Base-by-base conservation (phyloP, 192 early-diverging fungal species). In the Entophlyctis luteolus region DNA sequence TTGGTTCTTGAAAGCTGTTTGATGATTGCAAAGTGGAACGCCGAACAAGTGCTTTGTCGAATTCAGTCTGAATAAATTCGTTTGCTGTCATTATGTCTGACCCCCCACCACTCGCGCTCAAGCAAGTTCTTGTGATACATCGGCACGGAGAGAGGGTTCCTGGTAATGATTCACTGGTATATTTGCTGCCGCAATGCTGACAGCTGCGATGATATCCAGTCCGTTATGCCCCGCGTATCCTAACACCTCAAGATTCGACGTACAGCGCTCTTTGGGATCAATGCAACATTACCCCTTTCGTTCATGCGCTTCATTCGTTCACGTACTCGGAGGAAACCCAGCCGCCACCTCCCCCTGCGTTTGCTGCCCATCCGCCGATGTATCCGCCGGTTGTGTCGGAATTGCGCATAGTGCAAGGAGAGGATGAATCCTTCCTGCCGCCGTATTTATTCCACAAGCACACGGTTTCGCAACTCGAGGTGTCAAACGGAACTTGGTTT, bases 91-190 rank as follows among this genome's bases (percentile, higher is more conserved):
- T 45, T 20, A 16, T 45, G 0, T 12, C 0, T 45, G 42, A 16
- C 42, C 42, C 42, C n/a, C n/a, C n/a, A n/a, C n/a, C n/a, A n/a
- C n/a, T n/a, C n/a, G n/a, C n/a, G 12, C 48, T 66, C 6, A 66
- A 52, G 50, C 63, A 66, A 33, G 3, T 66, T 5, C 48, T 66
- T 29, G 50, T 66, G 2, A 27, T 66, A 36, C 63, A 66, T 37
- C 48, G 63, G 12, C 63, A 66, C 63, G 63, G 63, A 3, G 63
- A 66, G 50, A 31, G 63, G 1, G 63, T 66, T 20, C 63, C 63
- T 35, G 57, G 57, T 59, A 14, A 42, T 4, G 39, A n/a, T 42
- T 8, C n/a, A 42, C n/a, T 42, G 10, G 8, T 42, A 42, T n/a
- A 42, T n/a, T n/a, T 42, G 39, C n/a, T 42, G n/a, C 39, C 39